Base-by-base conservation (phyloP, 164 flowering plant genomes). In the Litsea cubeba region DNA sequence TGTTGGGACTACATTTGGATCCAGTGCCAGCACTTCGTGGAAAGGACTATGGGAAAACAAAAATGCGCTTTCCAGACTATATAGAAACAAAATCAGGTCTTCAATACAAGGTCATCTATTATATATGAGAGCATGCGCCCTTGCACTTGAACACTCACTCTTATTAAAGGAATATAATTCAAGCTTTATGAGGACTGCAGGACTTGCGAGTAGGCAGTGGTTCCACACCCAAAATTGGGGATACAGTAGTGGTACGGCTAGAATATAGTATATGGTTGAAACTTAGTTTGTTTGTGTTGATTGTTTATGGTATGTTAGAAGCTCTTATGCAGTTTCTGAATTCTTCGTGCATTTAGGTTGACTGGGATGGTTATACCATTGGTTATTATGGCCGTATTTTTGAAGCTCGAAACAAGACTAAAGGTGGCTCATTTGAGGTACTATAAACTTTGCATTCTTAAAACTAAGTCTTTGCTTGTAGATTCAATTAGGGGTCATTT, bases 371-470 rank as follows among this genome's bases (percentile, higher is more conserved):
- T 62, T 95, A 88, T 85, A 95, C 99, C 62, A 91, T 95, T 72
- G 99, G 99, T 40, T 95, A 95, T 80, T 91, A 91, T 82, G 99
- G 99, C 63, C 95, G 97, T 67, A 93, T 95, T 74, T 95, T 95
- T 88, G 98, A 91, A 88, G 99, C 99, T 82, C 91, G 99, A 70
- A 95, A 95, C 84, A 95, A 93, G 83, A 91, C 97, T 70, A 95
- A 95, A 80, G 99, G 97, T 62, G 97, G 99, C 77, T 90, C 99
- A 2, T 95, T 93, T 79, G 94, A 81, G 97, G 99, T 93, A 87
- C 49, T 46, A 51, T 64, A 58, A 51, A 30, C 60, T 54, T 54
- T 54, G 60, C 20, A 54, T 54, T 54, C 60, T 54, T 54, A 54
- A 40, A 8, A 1, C 60, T 54, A 18, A n/a, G 60, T 54, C n/a